phyloP scores from a whole-genome alignment of 192 early-diverging fungal genomes.

The Helicostylum pulchrum region DNA sequence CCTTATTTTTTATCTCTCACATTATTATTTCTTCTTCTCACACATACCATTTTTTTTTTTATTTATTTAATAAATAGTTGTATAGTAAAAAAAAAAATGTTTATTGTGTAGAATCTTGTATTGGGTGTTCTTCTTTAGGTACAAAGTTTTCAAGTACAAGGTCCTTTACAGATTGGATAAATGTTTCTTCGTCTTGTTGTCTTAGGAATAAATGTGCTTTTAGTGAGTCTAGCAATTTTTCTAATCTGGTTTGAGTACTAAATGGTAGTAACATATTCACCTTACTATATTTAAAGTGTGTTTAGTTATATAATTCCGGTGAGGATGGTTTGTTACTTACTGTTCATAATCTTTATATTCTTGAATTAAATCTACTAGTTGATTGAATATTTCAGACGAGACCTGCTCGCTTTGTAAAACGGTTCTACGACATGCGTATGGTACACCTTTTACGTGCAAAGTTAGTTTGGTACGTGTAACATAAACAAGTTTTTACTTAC shows the following conservation, averaged over 20 bases:
- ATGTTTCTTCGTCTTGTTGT: conserved; percentile 31
- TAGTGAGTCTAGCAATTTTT: conserved; percentile 59
- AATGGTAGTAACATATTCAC: conserved; percentile 58
- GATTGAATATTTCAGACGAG: conserved; percentile 45
- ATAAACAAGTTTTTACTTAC: conserved; percentile 35
- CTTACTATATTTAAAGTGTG: conserved; percentile 27
- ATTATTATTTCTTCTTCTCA: not conserved
- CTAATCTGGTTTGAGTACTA: conserved; percentile 50
- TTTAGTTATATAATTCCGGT: not conserved
- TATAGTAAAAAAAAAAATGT: not conserved
- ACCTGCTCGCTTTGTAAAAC: conserved; percentile 49
- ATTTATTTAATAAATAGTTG: not conserved
- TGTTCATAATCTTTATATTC: conserved; percentile 59
- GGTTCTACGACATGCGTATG: conserved; percentile 49
- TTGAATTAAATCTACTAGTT: conserved; percentile 54
- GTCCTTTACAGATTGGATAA: conserved; percentile 41
- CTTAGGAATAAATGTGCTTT: conserved; percentile 44
- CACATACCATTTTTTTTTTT: not conserved
- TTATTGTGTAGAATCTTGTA: not conserved
- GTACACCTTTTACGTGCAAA: conserved; percentile 31
- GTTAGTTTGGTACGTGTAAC: too few species aligned
- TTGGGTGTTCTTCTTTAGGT: not conserved
- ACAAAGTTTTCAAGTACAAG: conserved; percentile 35
- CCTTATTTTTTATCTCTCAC: not conserved
- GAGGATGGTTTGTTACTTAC: conserved; percentile 43